phyloP scores from a whole-genome alignment of 2,329 filamentous ascomycete genomes.

The Chrysoporthe cubensis region DNA sequence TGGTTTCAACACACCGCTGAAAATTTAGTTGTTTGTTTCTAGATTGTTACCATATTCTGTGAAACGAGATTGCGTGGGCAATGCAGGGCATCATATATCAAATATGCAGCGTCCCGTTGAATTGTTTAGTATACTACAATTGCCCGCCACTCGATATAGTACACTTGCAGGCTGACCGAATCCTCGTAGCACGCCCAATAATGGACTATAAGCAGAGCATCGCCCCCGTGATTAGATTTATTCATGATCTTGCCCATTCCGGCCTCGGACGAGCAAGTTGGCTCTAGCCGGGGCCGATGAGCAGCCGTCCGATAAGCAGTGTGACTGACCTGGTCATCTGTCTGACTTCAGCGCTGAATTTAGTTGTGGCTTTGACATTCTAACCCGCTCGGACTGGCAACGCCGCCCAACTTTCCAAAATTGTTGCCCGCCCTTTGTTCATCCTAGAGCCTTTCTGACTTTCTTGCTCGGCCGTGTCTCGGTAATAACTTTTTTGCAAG shows the following conservation, averaged over 20 bases:
- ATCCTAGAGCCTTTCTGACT: not conserved
- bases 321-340: not conserved
- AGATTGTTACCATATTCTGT: not conserved
- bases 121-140: not conserved
- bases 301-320: not conserved
- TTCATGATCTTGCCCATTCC: not conserved
- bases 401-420: no score
- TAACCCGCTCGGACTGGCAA: no score
- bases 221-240: not conserved
- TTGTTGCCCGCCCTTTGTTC: not conserved
- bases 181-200: not conserved
- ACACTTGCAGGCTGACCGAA: not conserved
- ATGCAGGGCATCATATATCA: not conserved
- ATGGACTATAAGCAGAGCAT: not conserved
- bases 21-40: not conserved
- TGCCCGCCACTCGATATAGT: not conserved
- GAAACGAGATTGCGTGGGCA: not conserved
- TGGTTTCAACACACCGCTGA: no score
- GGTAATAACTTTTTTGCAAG: not conserved
- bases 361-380: no score
- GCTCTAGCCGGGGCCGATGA: not conserved
- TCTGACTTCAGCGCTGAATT: no score
- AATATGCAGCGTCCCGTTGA: conserved; percentile 4
- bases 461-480: not conserved
- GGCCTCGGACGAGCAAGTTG: not conserved